Conservation (phyloP, 768 basidiomycete genomes). For the Trametes meyenii region DNA sequence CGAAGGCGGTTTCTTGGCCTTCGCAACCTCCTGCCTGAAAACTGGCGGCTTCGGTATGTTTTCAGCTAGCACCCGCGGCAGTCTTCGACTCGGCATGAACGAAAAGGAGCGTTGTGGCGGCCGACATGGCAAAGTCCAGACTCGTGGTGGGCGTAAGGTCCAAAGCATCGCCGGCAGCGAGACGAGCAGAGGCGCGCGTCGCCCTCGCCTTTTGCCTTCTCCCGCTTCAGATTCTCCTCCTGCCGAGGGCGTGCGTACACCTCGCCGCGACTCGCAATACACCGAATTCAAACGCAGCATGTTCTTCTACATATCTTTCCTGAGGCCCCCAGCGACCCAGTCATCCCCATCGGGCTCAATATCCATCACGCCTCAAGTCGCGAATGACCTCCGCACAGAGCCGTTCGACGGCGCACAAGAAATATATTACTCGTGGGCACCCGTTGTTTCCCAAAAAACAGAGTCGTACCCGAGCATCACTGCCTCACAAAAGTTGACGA, state of each 20-base stretch:
- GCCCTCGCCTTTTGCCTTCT: constrained; percentile 8
- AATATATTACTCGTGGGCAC: constrained; percentile 71
- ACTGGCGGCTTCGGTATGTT: constrained; percentile 26
- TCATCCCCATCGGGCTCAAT: constrained; percentile 47
- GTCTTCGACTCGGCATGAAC: constrained; percentile 21
- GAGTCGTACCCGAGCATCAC: constrained; percentile 35
- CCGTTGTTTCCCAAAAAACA: constrained; percentile 10
- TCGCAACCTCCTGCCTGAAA: constrained; percentile 41
- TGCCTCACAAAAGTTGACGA: constrained; percentile 66
- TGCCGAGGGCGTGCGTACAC: constrained; percentile 14
- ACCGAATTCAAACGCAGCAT: constrained; percentile 40
- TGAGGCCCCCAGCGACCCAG: constrained; percentile 77
- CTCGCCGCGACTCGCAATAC: neutral
- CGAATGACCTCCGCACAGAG: constrained; percentile 90
- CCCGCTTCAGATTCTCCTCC: constrained; percentile 3
- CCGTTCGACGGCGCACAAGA: constrained; percentile 54
- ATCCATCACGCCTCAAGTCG: constrained; percentile 79
- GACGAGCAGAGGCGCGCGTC: constrained; percentile 11
- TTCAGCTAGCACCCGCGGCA: constrained; percentile 10
- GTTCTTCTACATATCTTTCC: constrained; percentile 90
- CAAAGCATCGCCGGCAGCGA: constrained; percentile 27
- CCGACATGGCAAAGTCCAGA: constrained; percentile 22
- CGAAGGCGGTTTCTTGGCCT: constrained; percentile 36
- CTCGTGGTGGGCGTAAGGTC: constrained; percentile 27
- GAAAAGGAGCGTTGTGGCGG: constrained; percentile 25